A percentile compares a stretch with the other conserved stretches of the same genome.
Evolutionary conservation across 2,329 filamentous ascomycete genomes (phyloP).

Genomic region (Westerdykella ornata): DNA sequence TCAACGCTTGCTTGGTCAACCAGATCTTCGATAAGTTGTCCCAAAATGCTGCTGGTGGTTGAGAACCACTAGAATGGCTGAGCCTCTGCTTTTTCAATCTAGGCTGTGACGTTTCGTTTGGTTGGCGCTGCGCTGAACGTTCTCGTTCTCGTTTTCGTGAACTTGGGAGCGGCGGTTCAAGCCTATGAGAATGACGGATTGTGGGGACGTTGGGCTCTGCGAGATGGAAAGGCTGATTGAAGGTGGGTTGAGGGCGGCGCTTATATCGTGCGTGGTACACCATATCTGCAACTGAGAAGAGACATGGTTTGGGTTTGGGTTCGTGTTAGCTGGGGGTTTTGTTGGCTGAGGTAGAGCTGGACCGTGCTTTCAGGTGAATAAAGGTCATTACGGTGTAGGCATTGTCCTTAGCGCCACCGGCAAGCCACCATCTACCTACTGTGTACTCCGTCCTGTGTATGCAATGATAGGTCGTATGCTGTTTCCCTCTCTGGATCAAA

Average conservation of each 20-base stretch:
- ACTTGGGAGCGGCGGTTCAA: constrained; percentile 6
- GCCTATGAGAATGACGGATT: constrained; percentile 9
- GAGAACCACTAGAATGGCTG: constrained; percentile 5
- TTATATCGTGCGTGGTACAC: constrained; percentile 5
- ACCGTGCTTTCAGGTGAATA: constrained; percentile 1
- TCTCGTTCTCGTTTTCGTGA: constrained; percentile 7
- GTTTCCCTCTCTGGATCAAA: too few relatives aligned
- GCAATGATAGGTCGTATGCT: too few relatives aligned
- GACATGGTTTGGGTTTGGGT: constrained; percentile 1
- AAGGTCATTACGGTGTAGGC: too few relatives aligned
- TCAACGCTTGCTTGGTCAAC: constrained; percentile 13
- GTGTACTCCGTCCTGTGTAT: too few relatives aligned
- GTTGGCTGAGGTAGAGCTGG: constrained; percentile 2
- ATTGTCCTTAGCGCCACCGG: too few relatives aligned
- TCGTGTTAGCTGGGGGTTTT: too few relatives aligned
- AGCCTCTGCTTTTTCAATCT: constrained; percentile 6
- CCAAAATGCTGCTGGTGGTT: constrained; percentile 8
- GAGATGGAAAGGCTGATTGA: constrained; percentile 2
- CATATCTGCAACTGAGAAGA: constrained; percentile 2
- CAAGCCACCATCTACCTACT: too few relatives aligned
- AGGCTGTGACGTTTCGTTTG: constrained; percentile 7
- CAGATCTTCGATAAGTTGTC: constrained; percentile 15
- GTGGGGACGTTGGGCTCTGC: constrained; percentile 3
- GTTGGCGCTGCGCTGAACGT: constrained; percentile 6
- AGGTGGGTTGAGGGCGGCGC: constrained; percentile 8